These are phyloP conservation scores for Fusarium duplospermum DNA, from an alignment of 2,329 filamentous ascomycete genomes.

Conservation along the genomic window DNA sequence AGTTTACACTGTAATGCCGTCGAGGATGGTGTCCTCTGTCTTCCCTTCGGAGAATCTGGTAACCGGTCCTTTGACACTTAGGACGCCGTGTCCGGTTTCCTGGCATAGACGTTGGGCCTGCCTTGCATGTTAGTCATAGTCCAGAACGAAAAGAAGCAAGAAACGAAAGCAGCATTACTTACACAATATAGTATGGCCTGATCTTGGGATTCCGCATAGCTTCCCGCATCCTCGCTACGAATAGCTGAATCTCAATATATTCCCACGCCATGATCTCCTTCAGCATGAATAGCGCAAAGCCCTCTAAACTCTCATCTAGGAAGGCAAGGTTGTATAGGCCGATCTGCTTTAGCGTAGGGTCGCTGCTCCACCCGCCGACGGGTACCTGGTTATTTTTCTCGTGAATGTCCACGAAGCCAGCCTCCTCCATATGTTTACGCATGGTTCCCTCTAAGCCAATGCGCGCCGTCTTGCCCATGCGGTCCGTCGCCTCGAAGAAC, in stretches of 20 bases:
- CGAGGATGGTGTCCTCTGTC: background rate
- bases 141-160: background rate
- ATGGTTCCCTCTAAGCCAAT: slow-evolving; percentile 35
- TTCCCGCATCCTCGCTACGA: slow-evolving; percentile 38
- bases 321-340: slow-evolving; percentile 48
- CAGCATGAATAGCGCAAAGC: slow-evolving; percentile 42
- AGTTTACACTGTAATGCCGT: too few relatives aligned
- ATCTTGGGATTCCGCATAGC: slow-evolving; percentile 16
- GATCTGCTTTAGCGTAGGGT: slow-evolving; percentile 56
- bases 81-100: background rate
- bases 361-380: slow-evolving; percentile 56
- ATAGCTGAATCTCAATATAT: slow-evolving; percentile 8
- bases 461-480: slow-evolving; percentile 42
- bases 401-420: slow-evolving; percentile 50
- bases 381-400: slow-evolving; percentile 53
- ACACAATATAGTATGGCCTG: slow-evolving; percentile 21
- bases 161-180: background rate
- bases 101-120: background rate
- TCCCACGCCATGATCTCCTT: slow-evolving; percentile 45
- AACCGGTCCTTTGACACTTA: background rate
- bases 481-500: slow-evolving; percentile 44
- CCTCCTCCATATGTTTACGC: slow-evolving; percentile 36
- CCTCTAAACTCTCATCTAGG: slow-evolving; percentile 43
- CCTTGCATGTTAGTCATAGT: background rate
- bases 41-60: background rate